These are phyloP conservation scores for Boletellus ananiceps DNA, from an alignment of 768 basidiomycete species.

Conservation along the genomic window DNA sequence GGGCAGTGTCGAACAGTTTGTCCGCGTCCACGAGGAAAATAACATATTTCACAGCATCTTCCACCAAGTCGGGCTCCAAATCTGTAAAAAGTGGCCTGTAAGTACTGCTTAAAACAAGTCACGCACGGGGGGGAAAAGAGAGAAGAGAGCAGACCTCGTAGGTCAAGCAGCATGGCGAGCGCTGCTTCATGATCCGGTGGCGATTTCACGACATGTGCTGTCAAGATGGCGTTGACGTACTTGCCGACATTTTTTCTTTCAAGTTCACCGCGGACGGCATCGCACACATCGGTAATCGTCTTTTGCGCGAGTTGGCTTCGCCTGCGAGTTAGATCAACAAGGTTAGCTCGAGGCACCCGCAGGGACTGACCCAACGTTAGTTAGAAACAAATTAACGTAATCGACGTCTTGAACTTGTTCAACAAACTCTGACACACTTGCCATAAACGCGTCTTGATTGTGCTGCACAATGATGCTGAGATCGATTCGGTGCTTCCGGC, in stretches of 20 bases:
- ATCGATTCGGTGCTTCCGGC: conserved; percentile 91
- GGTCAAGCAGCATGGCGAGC: conserved; percentile 62
- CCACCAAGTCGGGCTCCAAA: conserved; percentile 68
- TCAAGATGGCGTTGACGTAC: conserved; percentile 89
- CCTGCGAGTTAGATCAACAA: conserved; percentile 33
- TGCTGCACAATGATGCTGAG: conserved; percentile 85
- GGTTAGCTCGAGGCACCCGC: neutral
- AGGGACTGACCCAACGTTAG: conserved; percentile 65
- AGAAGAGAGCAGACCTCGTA: conserved; percentile 58
- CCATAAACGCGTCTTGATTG: conserved; percentile 61
- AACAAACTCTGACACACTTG: conserved; percentile 60
- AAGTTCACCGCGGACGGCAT: conserved; percentile 66
- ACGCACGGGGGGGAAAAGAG: neutral
- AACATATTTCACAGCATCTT: conserved; percentile 97
- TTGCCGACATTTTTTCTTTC: conserved; percentile 66
- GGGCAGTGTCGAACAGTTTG: conserved; percentile 84
- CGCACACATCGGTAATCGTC: conserved; percentile 66
- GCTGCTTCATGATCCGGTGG: conserved; percentile 91
- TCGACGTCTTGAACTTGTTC: conserved; percentile 88
- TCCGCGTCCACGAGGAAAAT: conserved; percentile 97
- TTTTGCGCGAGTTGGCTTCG: conserved; percentile 56
- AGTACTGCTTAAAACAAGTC: neutral
- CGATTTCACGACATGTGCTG: conserved; percentile 86
- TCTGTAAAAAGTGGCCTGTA: conserved; percentile 5
- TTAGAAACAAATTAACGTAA: conserved; percentile 88